These are phyloP conservation scores for Exophiala spinifera DNA, from an alignment of 2,329 filamentous ascomycete genomes.

Conservation along the genomic window DNA sequence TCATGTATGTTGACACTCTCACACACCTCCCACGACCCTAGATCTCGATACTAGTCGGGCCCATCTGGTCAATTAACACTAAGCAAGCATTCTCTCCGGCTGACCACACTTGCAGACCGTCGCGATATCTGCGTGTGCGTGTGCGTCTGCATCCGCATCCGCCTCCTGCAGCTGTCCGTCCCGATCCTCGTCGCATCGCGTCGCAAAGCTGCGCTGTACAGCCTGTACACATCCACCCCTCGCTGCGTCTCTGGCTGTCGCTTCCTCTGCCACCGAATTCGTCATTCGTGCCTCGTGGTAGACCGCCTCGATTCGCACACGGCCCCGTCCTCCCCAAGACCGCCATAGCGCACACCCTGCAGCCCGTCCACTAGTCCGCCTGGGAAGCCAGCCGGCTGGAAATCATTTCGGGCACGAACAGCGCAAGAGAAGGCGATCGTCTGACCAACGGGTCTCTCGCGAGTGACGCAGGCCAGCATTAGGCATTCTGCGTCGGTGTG, in stretches of 20 bases:
- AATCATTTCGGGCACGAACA: slow-evolving; percentile 27
- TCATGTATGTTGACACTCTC: slow-evolving; percentile 2
- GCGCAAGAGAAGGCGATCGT: slow-evolving; percentile 19
- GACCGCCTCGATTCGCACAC: slow-evolving; percentile 20
- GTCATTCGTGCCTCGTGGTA: slow-evolving; percentile 20
- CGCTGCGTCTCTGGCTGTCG: slow-evolving; percentile 6
- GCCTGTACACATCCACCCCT: slow-evolving; percentile 1
- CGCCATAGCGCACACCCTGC: slow-evolving; percentile 8
- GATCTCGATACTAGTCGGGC: slow-evolving; percentile 13
- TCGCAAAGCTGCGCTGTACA: slow-evolving; percentile 4
- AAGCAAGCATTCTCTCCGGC: slow-evolving; percentile 10
- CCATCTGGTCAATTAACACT: slow-evolving; percentile 4
- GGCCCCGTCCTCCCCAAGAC: neutral
- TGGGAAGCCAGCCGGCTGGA: slow-evolving; percentile 14
- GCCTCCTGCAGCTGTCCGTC: slow-evolving; percentile 24
- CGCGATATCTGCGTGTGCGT: neutral
- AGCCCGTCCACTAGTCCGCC: slow-evolving; percentile 3
- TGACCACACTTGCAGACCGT: slow-evolving; percentile 9
- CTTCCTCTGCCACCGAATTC: slow-evolving; percentile 10
- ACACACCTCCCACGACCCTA: neutral
- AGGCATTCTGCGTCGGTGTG: slow-evolving; percentile 25
- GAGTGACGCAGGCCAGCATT: slow-evolving; percentile 29
- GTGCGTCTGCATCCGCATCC: slow-evolving; percentile 6
- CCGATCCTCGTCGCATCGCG: slow-evolving; percentile 22
- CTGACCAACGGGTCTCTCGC: slow-evolving; percentile 17